Evolutionary conservation across 2,329 filamentous ascomycete genomes (phyloP), one percentile per base, ranked within the genome.

Genomic region (Magnaporthiopsis incrustans): DNA sequence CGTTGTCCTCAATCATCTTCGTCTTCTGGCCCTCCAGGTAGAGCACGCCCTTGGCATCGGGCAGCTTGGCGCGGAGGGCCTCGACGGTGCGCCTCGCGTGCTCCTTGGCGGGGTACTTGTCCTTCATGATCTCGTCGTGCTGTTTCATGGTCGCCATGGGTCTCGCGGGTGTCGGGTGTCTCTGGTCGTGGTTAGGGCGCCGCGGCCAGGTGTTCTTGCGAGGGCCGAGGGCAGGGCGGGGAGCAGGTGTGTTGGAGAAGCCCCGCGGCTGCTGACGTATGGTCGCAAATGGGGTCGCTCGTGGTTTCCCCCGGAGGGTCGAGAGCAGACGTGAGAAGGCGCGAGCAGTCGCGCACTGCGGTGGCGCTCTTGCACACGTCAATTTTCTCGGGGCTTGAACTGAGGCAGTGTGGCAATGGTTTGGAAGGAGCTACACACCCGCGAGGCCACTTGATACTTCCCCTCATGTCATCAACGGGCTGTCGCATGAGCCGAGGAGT

Each of bases 21-120:
- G 88, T 91, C 75, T 89, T 86, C 72, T 93, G 90, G 63, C 88
- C 90, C 79, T 98, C 94, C 59, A 98, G 82, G 74, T 97, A 99
- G 65, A 99, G 82, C 25, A 94, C 82, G 60, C 92, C 93, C 38
- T 79, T 82, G 64, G 81, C 81, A 67, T 85, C 81, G 38, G 89
- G 85, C 57, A 87, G 78, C 73, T 90, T 86, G 66, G 84, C 79
- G 64, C 84, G 82, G 67, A 98, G 88, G 74, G 88, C 89, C 66
- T 91, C 85, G 65, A 88, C 90, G n/a, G 98, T 93, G 67, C 89
- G 88, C 70, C 85, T 85, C 66, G 90, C 92, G 76, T 99, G 95
- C 33, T 84, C 82, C 79, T 97, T 98, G 71, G 90, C 94, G 30
- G 95, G 95, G 75, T 89, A 89, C 72, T 88, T 89, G 68, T 81